Conservation (phyloP, 805 yeast species). For the Candida khao-thaluensis region DNA sequence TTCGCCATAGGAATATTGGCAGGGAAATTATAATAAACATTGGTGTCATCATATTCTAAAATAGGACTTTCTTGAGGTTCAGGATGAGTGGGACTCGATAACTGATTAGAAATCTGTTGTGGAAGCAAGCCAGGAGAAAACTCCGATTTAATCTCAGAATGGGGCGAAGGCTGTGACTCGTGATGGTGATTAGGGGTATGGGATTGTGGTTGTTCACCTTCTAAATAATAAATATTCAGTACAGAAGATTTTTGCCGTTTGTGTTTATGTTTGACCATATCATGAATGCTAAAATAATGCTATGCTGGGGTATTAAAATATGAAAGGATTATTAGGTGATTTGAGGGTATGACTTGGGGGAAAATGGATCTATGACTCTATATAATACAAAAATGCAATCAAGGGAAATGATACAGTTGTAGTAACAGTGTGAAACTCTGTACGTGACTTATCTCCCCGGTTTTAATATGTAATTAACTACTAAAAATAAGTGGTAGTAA, state of each 20-base stretch:
- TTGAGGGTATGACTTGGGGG: too few relatives aligned
- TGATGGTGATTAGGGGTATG: constrained; percentile 4
- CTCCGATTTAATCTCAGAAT: constrained; percentile 1
- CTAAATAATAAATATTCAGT: constrained; percentile 29
- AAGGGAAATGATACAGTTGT: too few relatives aligned
- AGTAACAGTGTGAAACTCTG: too few relatives aligned
- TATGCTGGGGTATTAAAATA: background rate
- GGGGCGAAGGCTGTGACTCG: constrained; percentile 6
- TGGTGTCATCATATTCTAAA: constrained; percentile 14
- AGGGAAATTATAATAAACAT: constrained; percentile 23
- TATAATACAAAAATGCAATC: constrained; percentile 6
- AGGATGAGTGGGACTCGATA: constrained; percentile 11
- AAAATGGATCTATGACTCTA: background rate
- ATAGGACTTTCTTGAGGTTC: constrained; percentile 8
- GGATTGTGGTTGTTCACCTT: background rate
- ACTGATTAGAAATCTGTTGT: background rate
- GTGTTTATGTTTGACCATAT: constrained; percentile 23
- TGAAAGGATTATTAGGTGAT: background rate
- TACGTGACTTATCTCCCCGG: constrained; percentile 1
- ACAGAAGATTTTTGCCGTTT: constrained; percentile 39
- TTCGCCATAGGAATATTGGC: constrained; percentile 6
- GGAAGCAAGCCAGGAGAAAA: background rate
- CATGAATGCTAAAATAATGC: constrained; percentile 8
- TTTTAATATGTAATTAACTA: background rate
- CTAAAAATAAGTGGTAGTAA: background rate